phyloP scores from a whole-genome alignment of 257 asterid species.

The Solanum raphanifolium region DNA sequence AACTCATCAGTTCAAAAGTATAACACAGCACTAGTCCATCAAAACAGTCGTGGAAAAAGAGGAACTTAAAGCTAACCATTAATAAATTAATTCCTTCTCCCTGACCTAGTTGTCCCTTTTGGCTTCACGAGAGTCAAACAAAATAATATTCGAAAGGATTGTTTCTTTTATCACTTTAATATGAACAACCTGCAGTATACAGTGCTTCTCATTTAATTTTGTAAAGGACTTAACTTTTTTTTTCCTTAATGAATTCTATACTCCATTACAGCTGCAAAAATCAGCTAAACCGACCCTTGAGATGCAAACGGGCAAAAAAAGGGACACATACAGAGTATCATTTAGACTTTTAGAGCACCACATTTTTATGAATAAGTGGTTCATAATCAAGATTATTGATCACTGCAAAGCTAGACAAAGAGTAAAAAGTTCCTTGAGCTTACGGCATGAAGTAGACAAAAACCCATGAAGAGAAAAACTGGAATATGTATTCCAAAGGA shows the following conservation, averaged over 20 bases:
- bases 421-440: neutral
- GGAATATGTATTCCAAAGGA: neutral
- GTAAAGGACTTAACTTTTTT: neutral
- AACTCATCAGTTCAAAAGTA: constrained; percentile 3
- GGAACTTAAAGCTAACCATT: neutral
- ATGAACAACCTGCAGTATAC: neutral
- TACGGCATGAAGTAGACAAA: neutral
- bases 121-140: neutral
- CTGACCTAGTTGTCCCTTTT: neutral
- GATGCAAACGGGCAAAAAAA: neutral
- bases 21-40: neutral
- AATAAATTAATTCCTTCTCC: neutral
- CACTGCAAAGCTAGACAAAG: neutral
- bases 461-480: neutral
- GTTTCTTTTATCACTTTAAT: neutral
- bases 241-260: neutral
- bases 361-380: neutral
- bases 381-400: neutral
- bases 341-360: neutral
- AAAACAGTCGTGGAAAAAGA: neutral
- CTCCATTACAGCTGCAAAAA: neutral
- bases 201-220: neutral
- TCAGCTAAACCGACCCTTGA: neutral
- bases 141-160: neutral
- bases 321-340: neutral